These are phyloP conservation scores for Boletellus emodensis DNA, from an alignment of 768 basidiomycete species.

Conservation along the genomic window DNA sequence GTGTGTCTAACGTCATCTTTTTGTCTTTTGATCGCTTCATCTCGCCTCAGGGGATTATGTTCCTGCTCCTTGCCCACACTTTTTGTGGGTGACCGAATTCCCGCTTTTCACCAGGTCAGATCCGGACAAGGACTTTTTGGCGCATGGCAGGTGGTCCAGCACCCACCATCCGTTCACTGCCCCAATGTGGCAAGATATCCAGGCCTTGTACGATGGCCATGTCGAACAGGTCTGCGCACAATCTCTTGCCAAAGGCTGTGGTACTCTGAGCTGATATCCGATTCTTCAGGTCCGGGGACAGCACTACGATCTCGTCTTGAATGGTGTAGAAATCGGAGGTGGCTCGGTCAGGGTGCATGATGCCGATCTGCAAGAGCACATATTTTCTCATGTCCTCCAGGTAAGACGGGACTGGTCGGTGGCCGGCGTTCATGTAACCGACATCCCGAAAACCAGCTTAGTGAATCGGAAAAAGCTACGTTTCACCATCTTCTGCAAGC, in stretches of 20 bases:
- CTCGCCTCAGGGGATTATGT: constrained; percentile 48
- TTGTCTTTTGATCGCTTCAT: constrained; percentile 5
- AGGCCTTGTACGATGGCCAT: constrained; percentile 67
- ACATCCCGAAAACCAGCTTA: constrained; percentile 49
- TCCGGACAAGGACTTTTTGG: constrained; percentile 80
- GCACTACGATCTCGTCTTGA: constrained; percentile 93
- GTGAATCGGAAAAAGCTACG: constrained; percentile 62
- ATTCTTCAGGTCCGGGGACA: constrained; percentile 79
- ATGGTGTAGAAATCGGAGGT: constrained; percentile 91
- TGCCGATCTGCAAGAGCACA: constrained; percentile 77
- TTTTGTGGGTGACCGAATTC: constrained; percentile 95
- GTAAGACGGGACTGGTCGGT: constrained; percentile 38
- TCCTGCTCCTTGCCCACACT: constrained; percentile 62
- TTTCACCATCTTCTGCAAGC: constrained; percentile 88
- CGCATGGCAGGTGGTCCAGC: constrained; percentile 86
- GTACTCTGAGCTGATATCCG: not conserved
- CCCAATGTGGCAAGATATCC: constrained; percentile 87
- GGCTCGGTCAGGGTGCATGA: constrained; percentile 94
- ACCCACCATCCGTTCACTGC: constrained; percentile 97
- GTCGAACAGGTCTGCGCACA: constrained; percentile 46
- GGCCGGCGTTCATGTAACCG: constrained; percentile 9
- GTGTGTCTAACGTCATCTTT: constrained; percentile 36
- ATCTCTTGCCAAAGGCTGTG: not conserved
- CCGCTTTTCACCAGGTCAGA: constrained; percentile 88
- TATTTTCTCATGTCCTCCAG: constrained; percentile 73